These are phyloP conservation scores for Verbascum thapsus DNA, from an alignment of 257 asterid species.

Conservation along the genomic window DNA sequence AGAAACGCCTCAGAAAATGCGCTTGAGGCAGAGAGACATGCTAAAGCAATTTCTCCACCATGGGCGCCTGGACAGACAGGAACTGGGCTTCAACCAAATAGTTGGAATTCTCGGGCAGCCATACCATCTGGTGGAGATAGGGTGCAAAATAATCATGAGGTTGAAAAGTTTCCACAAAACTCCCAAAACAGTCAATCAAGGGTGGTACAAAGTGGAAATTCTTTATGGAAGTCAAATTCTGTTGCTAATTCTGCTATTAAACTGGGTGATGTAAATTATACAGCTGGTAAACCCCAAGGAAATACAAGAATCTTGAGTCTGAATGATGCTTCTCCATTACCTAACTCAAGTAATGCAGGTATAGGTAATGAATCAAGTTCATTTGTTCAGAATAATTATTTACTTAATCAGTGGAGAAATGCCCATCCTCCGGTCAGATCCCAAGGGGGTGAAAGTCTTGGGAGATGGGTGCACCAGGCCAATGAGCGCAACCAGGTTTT, in stretches of 20 bases:
- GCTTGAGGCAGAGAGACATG: conserved; percentile 41
- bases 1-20: conserved; percentile 46
- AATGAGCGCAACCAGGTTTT: conserved; percentile 38
- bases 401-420: conserved; percentile 64
- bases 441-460: conserved; percentile 51
- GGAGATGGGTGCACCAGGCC: conserved; percentile 44
- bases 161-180: conserved; percentile 42
- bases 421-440: conserved; percentile 43
- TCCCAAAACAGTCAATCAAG: conserved; percentile 42
- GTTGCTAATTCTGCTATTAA: conserved; percentile 43
- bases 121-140: conserved; percentile 49
- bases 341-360: conserved; percentile 41
- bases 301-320: conserved; percentile 47
- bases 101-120: conserved; percentile 55
- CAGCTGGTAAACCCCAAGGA: conserved; percentile 39
- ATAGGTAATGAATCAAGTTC: conserved; percentile 50
- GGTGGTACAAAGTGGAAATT: conserved; percentile 46
- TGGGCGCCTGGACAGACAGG: conserved; percentile 47
- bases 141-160: conserved; percentile 34
- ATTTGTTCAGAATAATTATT: conserved; percentile 44
- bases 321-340: conserved; percentile 41
- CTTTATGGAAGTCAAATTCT: conserved; percentile 54
- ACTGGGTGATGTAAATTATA: conserved; percentile 43
- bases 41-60: conserved; percentile 33
- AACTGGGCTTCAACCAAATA: conserved; percentile 47